Conservation (phyloP, 192 early-diverging fungal species). For the Lunasporangiospora selenospora region DNA sequence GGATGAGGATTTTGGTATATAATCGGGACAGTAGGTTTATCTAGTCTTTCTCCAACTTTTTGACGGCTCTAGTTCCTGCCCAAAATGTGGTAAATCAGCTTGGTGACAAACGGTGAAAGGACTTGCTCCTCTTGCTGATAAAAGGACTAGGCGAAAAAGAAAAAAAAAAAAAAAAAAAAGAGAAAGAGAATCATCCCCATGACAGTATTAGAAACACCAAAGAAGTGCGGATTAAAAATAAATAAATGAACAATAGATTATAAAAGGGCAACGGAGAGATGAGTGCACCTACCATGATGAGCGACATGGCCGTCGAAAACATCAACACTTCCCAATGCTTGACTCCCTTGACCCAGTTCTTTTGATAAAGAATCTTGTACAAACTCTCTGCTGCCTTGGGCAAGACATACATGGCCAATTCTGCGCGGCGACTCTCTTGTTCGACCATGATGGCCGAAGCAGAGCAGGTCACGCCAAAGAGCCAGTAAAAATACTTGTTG, state of each 20-base stretch:
- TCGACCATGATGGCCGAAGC: constrained; percentile 70
- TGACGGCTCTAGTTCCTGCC: constrained; percentile 29
- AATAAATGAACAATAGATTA: constrained; percentile 1
- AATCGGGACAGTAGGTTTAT: too few relatives aligned
- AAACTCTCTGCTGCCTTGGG: constrained; percentile 74
- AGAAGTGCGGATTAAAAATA: constrained; percentile 6
- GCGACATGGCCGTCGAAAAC: constrained; percentile 66
- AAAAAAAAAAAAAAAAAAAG: background rate
- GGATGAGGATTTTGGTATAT: too few relatives aligned
- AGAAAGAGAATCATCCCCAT: background rate
- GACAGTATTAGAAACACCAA: background rate
- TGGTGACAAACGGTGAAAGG: constrained; percentile 57
- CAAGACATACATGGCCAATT: constrained; percentile 79
- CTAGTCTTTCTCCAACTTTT: too few relatives aligned
- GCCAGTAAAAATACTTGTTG: constrained; percentile 68
- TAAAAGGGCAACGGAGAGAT: background rate
- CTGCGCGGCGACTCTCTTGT: constrained; percentile 69
- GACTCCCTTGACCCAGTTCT: constrained; percentile 60
- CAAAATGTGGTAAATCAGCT: constrained; percentile 35
- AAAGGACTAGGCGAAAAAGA: constrained; percentile 48
- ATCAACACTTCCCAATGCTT: constrained; percentile 69
- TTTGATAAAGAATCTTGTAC: constrained; percentile 68
- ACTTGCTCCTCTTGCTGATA: constrained; percentile 66
- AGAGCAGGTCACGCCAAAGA: constrained; percentile 61
- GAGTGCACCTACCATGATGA: constrained; percentile 66